Conservation (phyloP, 306 rosid genomes). For the Fragaria vesca region DNA sequence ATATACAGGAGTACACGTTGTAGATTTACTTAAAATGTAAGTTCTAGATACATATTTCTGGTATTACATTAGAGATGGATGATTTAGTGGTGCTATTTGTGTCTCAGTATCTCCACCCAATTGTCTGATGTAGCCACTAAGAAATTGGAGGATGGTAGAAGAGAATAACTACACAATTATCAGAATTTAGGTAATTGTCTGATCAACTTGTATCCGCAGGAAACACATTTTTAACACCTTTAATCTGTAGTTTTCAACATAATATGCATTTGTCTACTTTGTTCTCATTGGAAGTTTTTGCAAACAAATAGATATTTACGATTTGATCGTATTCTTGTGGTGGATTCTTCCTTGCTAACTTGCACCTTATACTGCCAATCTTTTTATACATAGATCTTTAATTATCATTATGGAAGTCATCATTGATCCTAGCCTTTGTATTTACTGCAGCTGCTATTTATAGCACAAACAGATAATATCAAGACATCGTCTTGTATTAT, state of each 20-base stretch:
- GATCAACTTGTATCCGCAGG: not conserved
- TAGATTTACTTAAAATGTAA: not conserved
- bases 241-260: not conserved
- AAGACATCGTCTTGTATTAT: conserved; percentile 82
- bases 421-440: not conserved
- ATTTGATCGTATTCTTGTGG: not conserved
- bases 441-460: conserved; percentile 65
- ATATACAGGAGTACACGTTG: not conserved
- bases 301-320: not conserved
- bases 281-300: not conserved
- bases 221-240: not conserved
- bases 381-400: not conserved
- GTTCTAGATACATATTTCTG: not conserved
- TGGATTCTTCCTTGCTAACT: not conserved
- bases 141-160: no score
- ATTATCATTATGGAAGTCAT: conserved; percentile 1
- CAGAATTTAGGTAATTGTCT: not conserved
- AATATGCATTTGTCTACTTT: not conserved
- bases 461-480: conserved; percentile 66
- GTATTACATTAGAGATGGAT: not conserved
- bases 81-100: not conserved
- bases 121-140: no score
- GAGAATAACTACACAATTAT: not conserved
- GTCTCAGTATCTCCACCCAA: not conserved
- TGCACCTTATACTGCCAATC: conserved; percentile 10